Evolutionary conservation across 2,329 filamentous ascomycete species (phyloP).

Genomic region (Stagonosporopsis rhizophila): DNA sequence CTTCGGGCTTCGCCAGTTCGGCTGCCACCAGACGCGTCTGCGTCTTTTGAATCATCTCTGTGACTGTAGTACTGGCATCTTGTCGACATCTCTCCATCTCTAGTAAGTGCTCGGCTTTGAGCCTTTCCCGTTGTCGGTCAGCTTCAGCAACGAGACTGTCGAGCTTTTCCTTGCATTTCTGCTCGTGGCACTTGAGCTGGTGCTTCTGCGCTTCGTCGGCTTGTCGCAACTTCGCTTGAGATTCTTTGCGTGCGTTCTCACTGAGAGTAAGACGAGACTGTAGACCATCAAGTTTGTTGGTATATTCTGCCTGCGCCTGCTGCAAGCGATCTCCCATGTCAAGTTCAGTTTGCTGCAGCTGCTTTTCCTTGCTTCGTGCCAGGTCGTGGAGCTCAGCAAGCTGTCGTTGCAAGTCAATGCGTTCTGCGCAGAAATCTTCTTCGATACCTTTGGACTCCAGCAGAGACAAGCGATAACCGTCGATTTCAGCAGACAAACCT

Average conservation of each 20-base stretch:
- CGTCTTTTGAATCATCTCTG: background rate
- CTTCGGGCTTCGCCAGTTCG: background rate
- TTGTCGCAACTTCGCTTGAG: constrained; percentile 20
- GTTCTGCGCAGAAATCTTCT: constrained; percentile 10
- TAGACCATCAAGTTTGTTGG: constrained; percentile 16
- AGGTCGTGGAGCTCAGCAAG: constrained; percentile 16
- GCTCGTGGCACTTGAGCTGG: constrained; percentile 25
- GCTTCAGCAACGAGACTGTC: constrained; percentile 2
- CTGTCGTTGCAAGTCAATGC: constrained; percentile 20
- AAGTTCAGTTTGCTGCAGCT: constrained; percentile 9
- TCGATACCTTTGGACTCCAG: constrained; percentile 16
- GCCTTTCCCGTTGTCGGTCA: background rate
- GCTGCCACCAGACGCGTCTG: background rate
- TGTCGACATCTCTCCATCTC: background rate
- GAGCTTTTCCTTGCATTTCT: constrained; percentile 16
- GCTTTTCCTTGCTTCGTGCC: constrained; percentile 8
- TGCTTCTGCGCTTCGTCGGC: constrained; percentile 20
- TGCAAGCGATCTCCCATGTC: background rate
- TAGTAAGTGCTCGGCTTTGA: background rate
- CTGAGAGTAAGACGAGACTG: constrained; percentile 17
- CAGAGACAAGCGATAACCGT: constrained; percentile 18
- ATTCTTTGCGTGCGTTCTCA: constrained; percentile 23
- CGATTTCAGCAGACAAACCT: constrained; percentile 16
- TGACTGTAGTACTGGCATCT: background rate
- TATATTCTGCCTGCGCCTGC: background rate